phyloP scores from a whole-genome alignment of 352 stramenopile genomes.

The Phytophthora sansomeana region DNA sequence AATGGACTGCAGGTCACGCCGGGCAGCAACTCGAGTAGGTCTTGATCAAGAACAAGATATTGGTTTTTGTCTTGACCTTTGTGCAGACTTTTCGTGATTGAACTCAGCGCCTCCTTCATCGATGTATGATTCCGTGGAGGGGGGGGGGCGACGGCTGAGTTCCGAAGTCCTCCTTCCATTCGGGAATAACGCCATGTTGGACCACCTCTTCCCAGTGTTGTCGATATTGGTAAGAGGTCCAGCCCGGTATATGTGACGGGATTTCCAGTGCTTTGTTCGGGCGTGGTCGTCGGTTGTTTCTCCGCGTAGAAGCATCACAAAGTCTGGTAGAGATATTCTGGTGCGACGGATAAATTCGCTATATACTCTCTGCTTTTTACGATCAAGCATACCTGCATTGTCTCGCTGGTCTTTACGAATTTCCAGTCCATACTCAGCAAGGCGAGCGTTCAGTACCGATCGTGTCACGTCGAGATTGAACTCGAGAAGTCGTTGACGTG shows the following conservation, averaged over 20 bases:
- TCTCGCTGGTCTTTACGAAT: too few species aligned
- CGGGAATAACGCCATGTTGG: neutral
- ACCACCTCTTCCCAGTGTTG: neutral
- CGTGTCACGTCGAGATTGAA: too few species aligned
- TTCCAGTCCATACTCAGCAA: too few species aligned
- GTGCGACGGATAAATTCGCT: neutral
- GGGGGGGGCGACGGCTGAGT: neutral
- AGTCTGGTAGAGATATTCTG: neutral
- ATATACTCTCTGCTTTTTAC: neutral
- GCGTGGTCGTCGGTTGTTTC: neutral
- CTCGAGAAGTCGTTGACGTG: too few species aligned
- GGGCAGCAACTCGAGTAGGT: neutral
- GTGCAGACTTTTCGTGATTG: slow-evolving; percentile 11
- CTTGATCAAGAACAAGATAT: slow-evolving; percentile 22
- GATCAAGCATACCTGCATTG: too few species aligned
- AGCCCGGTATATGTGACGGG: neutral
- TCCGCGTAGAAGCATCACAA: neutral
- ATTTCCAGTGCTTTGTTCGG: neutral
- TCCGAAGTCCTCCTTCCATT: neutral
- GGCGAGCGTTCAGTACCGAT: too few species aligned
- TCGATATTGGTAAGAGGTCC: neutral
- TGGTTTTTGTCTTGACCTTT: slow-evolving; percentile 12
- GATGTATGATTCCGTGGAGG: slow-evolving; percentile 13
- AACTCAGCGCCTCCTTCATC: neutral
- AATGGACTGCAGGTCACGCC: neutral